These are phyloP conservation scores for Fistulina hepatica DNA, from an alignment of 1,284 basidiomycete genomes.

Conservation along the genomic window DNA sequence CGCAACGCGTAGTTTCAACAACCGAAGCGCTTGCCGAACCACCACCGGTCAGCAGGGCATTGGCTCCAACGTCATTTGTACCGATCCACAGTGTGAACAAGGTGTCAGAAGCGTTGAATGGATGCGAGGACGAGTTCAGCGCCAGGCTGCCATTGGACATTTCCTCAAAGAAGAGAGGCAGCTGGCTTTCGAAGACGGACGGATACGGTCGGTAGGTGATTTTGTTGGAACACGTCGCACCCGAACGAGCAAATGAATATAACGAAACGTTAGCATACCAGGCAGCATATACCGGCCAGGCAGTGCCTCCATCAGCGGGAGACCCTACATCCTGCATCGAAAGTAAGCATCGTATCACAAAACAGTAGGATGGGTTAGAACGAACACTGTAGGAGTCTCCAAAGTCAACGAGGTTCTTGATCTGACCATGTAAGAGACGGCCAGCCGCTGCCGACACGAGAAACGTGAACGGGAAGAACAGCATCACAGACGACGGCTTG, in stretches of 20 bases:
- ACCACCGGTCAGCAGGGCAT: slow-evolving; percentile 28
- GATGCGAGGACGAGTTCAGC: slow-evolving; percentile 12
- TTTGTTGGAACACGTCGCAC: slow-evolving; percentile 36
- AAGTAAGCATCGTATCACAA: no score
- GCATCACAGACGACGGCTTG: no score
- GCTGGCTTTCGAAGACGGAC: slow-evolving; percentile 31
- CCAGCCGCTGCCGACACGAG: no score
- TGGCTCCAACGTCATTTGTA: slow-evolving; percentile 34
- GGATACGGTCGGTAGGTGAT: slow-evolving; percentile 33
- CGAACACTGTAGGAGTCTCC: slow-evolving; percentile 35
- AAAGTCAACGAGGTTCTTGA: slow-evolving; percentile 33
- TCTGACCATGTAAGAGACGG: no score
- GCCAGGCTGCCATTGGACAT: slow-evolving; percentile 20
- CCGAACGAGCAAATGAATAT: slow-evolving; percentile 33
- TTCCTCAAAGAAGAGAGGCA: slow-evolving; percentile 27
- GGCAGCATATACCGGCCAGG: slow-evolving; percentile 32
- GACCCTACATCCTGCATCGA: neutral
- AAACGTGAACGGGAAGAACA: no score
- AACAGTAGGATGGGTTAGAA: no score
- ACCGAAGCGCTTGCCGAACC: slow-evolving; percentile 24
- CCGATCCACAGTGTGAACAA: slow-evolving; percentile 37
- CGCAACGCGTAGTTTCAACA: slow-evolving; percentile 31
- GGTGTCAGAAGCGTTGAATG: slow-evolving; percentile 21
- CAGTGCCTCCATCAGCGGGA: slow-evolving; percentile 22
- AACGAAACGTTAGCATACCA: slow-evolving; percentile 27